Conservation (phyloP, 768 basidiomycete species). For the Agaricus sinodeliciosus region DNA sequence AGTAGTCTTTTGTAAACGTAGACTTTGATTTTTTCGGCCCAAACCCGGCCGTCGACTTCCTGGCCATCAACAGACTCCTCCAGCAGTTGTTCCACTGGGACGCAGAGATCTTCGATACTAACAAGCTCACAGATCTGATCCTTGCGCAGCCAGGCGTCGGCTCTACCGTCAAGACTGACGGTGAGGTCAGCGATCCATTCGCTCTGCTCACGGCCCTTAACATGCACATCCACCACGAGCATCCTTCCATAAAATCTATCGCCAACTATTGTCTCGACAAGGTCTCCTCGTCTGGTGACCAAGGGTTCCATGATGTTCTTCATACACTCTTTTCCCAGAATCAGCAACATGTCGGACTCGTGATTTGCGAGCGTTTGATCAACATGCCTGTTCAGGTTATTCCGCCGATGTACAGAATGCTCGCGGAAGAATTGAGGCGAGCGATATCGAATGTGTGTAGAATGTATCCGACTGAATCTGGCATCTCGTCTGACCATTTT, state of each 20-base stretch:
- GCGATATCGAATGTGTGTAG: slow-evolving; percentile 57
- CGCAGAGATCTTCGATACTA: slow-evolving; percentile 61
- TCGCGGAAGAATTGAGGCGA: slow-evolving; percentile 74
- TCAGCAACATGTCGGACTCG: slow-evolving; percentile 64
- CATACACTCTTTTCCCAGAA: slow-evolving; percentile 45
- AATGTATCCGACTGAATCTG: neutral
- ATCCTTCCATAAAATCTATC: slow-evolving; percentile 65
- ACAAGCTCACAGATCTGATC: slow-evolving; percentile 76
- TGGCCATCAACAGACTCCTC: slow-evolving; percentile 73
- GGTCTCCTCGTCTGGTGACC: slow-evolving; percentile 38
- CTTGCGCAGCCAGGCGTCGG: slow-evolving; percentile 71
- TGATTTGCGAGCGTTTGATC: slow-evolving; percentile 83
- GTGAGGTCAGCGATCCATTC: slow-evolving; percentile 84
- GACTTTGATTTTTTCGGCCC: slow-evolving; percentile 94
- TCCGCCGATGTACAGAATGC: slow-evolving; percentile 89
- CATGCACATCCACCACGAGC: slow-evolving; percentile 58
- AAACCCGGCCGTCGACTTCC: slow-evolving; percentile 75
- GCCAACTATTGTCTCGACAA: slow-evolving; percentile 65
- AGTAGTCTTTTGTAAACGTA: slow-evolving; percentile 57
- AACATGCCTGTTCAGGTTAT: slow-evolving; percentile 96
- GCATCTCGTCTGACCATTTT: neutral
- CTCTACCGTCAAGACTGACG: slow-evolving; percentile 90
- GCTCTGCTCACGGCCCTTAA: slow-evolving; percentile 84
- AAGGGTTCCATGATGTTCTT: slow-evolving; percentile 46
- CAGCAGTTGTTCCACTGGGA: slow-evolving; percentile 69